Base-by-base conservation (phyloP, 352 stramenopile species). In the Phytophthora capsici region DNA sequence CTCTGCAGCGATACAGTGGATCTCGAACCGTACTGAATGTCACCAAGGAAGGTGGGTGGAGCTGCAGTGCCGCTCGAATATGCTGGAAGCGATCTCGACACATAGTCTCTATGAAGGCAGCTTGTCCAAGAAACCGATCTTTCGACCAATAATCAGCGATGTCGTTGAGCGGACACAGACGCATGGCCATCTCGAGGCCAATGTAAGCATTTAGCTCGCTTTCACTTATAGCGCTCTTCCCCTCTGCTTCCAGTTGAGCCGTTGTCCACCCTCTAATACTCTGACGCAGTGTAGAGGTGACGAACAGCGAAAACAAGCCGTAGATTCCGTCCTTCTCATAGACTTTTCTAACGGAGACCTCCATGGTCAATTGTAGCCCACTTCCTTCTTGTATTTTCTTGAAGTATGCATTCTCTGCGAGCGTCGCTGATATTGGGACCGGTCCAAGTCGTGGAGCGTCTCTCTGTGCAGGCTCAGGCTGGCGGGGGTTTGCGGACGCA, bases 121-220 rank as follows among this genome's bases (percentile, higher is more conserved):
- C 0, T 10, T 50, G 37, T 3, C 52, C 52, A 2, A 60, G 5
- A 17, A 60, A 44, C 1, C 25, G 23, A 5, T 30, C 30, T 6
- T 36, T 20, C 8, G 28, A 40, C 20, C 41, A 61, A 16, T 46
- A 61, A 19, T 61, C 53, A 5, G 40, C 3, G 17, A 61, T 61
- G 4, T 52, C 41, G 8, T 38, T 61, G 0, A 61, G 30, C 2
- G 28, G 28, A 19, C 30, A 53, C 6, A 61, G 44, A 13, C 53
- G 53, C 43, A 53, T 61, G 0, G 53, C 43, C 3, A 61, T 47
- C 9, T 40, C 13, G 12, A 40, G 34, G 7, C 56, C 34, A 32
- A 54, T 23, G 34, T 63, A 63, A 2, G 45, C 45, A 3, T 63
- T 41, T 3, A 63, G 36, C 14, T 55, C 56, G 8, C 6, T 44